Evolutionary conservation across 352 stramenopile species (phyloP), one percentile per base, ranked within the genome.

Genomic region (Phytophthora sojae): DNA sequence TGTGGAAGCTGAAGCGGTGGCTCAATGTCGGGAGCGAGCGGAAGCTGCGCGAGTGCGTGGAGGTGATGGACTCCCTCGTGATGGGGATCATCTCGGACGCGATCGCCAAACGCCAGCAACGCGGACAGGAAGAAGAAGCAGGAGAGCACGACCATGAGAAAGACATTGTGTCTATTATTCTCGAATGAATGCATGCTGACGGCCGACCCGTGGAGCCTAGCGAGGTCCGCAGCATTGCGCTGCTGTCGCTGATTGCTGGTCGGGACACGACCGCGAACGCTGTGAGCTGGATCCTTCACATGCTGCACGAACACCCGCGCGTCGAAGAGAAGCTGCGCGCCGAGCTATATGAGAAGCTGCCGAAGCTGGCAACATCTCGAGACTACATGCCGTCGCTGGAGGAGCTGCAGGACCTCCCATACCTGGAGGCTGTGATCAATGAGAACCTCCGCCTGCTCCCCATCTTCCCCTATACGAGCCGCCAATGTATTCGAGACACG

Each of bases 401-500:
- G 0, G 53, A 80, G 15, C 15, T 80, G 1, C 57, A 82, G 37
- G 32, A 66, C 17, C 37, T 86, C 5, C 42, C 60, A 19, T 82
- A 80, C 30, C 49, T 81, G 54, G 69, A 82, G 5, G 83, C 80
- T 2, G 62, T 77, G 7, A 58, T 90, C 21, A 71, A 61, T 25
- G 85, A 93, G 61, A 79, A 61, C 17, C 68, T 92, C 21, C 76
- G 82, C 3, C 66, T 93, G 37, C 80, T 81, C n/a, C 81, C 81
- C 6, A 67, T 75, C 14, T 79, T 86, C 29, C 77, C 79, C 0
- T 72, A 73, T 47, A 86, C 82, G 17, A 69, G 64, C 37, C 76
- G 72, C 35, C 44, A 64, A 51, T 76, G 52, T 19, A 58, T 50
- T 32, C 21, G 66, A 11, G 81, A 88, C 56, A 79, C 77, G 4